These are phyloP conservation scores for Fusarium goolgardi DNA, from an alignment of 2,329 filamentous ascomycete genomes.

Conservation along the genomic window DNA sequence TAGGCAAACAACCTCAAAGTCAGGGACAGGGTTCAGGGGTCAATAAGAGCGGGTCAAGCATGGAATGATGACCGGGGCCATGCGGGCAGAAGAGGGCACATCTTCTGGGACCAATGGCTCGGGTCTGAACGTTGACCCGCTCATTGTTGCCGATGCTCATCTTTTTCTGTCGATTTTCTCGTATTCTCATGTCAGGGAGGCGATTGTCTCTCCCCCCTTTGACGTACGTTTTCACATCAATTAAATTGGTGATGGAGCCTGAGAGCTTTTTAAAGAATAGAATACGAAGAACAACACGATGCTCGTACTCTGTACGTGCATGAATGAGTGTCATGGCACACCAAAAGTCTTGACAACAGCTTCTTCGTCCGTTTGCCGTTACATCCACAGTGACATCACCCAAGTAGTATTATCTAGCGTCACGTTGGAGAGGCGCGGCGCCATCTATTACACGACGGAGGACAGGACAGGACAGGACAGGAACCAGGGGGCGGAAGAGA, in stretches of 20 bases:
- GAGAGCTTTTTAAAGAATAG: constrained; percentile 32
- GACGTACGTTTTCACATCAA: neutral
- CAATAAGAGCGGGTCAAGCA: constrained; percentile 28
- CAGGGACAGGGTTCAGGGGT: constrained; percentile 43
- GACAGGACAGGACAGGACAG: constrained; percentile 20
- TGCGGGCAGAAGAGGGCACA: constrained; percentile 19
- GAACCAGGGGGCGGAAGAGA: constrained; percentile 25
- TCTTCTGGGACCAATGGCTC: constrained; percentile 37
- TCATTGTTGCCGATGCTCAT: constrained; percentile 26
- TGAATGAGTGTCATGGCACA: neutral
- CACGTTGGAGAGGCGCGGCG: constrained; percentile 25
- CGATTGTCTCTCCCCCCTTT: constrained; percentile 16
- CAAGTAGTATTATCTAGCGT: constrained; percentile 19
- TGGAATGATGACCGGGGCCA: constrained; percentile 31
- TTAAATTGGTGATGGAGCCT: constrained; percentile 12
- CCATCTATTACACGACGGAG: constrained; percentile 21
- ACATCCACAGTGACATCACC: constrained; percentile 43
- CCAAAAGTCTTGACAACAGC: constrained; percentile 3
- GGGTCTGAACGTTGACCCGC: constrained; percentile 38
- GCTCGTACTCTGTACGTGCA: constrained; percentile 1
- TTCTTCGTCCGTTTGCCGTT: constrained; percentile 17
- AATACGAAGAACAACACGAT: constrained; percentile 35
- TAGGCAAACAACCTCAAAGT: constrained; percentile 10
- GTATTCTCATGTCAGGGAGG: constrained; percentile 36
- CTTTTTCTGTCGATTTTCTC: constrained; percentile 42